A percentile compares a stretch with the other conserved stretches of the same genome.
Conservation (phyloP, 306 rosid species). For the Cicer judaicum region DNA sequence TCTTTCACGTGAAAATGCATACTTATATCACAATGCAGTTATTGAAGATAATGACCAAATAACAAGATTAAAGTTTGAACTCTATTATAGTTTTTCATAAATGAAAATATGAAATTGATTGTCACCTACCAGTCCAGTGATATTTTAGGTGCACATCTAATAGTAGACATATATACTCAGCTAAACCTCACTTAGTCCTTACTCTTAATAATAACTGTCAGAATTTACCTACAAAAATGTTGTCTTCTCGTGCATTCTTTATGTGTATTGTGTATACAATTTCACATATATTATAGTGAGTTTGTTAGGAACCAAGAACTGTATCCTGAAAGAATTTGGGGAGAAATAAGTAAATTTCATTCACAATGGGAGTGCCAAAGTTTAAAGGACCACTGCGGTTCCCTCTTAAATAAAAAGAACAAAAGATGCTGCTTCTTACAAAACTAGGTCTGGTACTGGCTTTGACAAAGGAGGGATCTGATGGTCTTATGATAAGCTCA, state of each 20-base stretch:
- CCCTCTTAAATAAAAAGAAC: neutral
- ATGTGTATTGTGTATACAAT: conserved; percentile 10
- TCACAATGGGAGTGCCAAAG: conserved; percentile 2
- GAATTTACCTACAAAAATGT: conserved; percentile 9
- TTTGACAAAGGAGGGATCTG: neutral
- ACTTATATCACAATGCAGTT: conserved; percentile 1
- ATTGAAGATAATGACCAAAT: conserved; percentile 32
- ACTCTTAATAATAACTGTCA: conserved; percentile 8
- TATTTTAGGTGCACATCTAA: conserved; percentile 22
- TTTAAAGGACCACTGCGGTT: conserved; percentile 2
- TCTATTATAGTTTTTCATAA: conserved; percentile 22
- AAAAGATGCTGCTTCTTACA: neutral
- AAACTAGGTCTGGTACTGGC: conserved; percentile 10
- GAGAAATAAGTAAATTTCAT: conserved; percentile 11
- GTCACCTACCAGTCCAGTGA: neutral
- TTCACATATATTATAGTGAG: neutral
- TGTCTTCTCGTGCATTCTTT: conserved; percentile 31
- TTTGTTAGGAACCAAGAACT: too few relatives aligned
- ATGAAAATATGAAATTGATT: conserved; percentile 16
- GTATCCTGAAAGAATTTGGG: neutral
- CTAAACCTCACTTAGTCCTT: conserved; percentile 9
- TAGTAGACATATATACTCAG: neutral
- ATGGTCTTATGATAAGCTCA: conserved; percentile 24
- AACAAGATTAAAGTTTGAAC: conserved; percentile 29
- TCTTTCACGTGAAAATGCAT: conserved; percentile 15